A percentile compares a stretch with the other conserved stretches of the same genome.
Conservation (phyloP, 305 asterid genomes). For the Rubia balearica region DNA sequence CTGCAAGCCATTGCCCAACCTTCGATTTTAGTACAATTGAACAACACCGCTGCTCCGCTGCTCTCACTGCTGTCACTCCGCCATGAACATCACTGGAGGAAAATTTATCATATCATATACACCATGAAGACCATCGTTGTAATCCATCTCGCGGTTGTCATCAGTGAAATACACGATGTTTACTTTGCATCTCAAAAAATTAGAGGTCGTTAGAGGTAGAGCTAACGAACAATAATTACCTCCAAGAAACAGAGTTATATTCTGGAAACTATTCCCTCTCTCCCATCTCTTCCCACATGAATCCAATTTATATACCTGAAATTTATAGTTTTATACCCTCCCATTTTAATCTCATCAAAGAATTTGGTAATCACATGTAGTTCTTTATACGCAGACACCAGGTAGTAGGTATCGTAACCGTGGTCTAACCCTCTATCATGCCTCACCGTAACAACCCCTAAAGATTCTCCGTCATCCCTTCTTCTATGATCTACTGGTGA, state of each 20-base stretch:
- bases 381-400: slow-evolving; percentile 60
- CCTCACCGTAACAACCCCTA: slow-evolving; percentile 29
- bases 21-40: no score
- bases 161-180: slow-evolving; percentile 59
- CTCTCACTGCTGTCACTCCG: no score
- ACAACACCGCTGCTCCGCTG: no score
- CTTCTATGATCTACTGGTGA: no score
- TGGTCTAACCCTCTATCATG: slow-evolving; percentile 18
- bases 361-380: slow-evolving; percentile 46
- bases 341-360: slow-evolving; percentile 25
- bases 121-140: slow-evolving; percentile 41
- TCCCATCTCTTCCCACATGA: slow-evolving; percentile 45
- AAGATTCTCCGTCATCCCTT: slow-evolving; percentile 16
- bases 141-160: slow-evolving; percentile 52
- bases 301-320: slow-evolving; percentile 46
- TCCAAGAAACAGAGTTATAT: slow-evolving; percentile 57
- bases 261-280: slow-evolving; percentile 38
- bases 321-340: slow-evolving; percentile 45
- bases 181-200: slow-evolving; percentile 52
- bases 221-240: slow-evolving; percentile 52
- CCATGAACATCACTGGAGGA: no score
- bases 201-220: slow-evolving; percentile 29
- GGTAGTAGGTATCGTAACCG: slow-evolving; percentile 61
- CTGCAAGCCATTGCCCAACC: no score
- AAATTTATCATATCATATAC: slow-evolving; percentile 64